Conservation (phyloP, 1,284 basidiomycete genomes). For the Porodaedalea pini region DNA sequence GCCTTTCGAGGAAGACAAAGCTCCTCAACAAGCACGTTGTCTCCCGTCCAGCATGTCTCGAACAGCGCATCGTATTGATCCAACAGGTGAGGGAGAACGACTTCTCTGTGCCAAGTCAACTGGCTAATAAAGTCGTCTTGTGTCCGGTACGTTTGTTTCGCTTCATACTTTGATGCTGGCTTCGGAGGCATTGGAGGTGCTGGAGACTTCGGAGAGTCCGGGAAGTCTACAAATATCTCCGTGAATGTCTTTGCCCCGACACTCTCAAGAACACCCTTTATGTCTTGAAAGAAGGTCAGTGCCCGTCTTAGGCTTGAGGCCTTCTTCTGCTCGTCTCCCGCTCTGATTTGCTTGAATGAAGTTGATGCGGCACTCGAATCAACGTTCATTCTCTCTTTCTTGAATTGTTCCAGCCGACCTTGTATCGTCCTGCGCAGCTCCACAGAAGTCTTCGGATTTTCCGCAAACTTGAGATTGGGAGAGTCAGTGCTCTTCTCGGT, state of each 20-base stretch:
- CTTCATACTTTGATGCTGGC: neutral
- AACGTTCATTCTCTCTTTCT: neutral
- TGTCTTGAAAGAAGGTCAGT: constrained; percentile 35
- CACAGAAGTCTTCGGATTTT: constrained; percentile 12
- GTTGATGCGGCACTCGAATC: neutral
- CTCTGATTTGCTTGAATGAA: neutral
- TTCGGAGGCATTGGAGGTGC: neutral
- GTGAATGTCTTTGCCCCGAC: constrained; percentile 45
- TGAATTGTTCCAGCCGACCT: neutral
- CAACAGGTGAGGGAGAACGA: constrained; percentile 9
- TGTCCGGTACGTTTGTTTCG: neutral
- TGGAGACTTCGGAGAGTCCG: neutral
- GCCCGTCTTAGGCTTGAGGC: no score
- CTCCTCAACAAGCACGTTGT: constrained; percentile 45
- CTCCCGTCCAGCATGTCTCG: constrained; percentile 48
- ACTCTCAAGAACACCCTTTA: constrained; percentile 35
- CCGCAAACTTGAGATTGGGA: neutral
- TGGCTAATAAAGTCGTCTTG: constrained; percentile 2
- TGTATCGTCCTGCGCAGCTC: neutral
- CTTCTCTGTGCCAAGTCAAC: neutral
- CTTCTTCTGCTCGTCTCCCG: constrained; percentile 2
- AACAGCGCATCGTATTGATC: constrained; percentile 27
- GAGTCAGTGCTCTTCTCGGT: constrained; percentile 10
- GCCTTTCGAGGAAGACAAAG: constrained; percentile 44
- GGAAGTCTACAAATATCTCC: constrained; percentile 35